Evolutionary conservation across 2,329 filamentous ascomycete species (phyloP).

Genomic region (Cladosporium austrohemisphaericum): DNA sequence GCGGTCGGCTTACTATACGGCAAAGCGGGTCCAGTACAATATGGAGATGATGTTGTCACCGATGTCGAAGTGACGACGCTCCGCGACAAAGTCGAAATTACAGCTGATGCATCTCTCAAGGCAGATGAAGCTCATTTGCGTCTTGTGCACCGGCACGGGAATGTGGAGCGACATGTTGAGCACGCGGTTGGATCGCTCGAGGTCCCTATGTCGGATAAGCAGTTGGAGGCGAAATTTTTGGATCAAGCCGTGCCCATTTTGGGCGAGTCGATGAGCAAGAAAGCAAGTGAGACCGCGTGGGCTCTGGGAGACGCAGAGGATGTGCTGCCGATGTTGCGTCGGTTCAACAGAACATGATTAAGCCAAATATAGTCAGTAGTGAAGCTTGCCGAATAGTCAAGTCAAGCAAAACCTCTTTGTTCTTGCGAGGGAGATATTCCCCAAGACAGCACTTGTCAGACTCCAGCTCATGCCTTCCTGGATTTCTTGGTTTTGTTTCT

Average conservation of each 20-base stretch:
- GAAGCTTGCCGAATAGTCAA: no score
- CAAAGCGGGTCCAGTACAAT: conserved; percentile 50
- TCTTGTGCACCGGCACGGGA: conserved; percentile 2
- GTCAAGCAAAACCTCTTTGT: no score
- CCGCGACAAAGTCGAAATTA: conserved; percentile 46
- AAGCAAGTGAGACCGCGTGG: conserved; percentile 26
- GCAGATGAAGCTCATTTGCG: conserved; percentile 42
- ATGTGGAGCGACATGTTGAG: conserved; percentile 44
- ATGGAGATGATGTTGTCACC: conserved; percentile 46
- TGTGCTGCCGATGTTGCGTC: neutral
- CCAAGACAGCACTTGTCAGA: no score
- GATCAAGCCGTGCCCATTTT: conserved; percentile 45
- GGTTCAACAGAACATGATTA: neutral
- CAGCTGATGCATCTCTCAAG: conserved; percentile 37
- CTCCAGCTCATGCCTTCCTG: no score
- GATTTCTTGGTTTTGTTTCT: no score
- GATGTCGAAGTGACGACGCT: conserved; percentile 40
- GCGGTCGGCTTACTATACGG: conserved; percentile 50
- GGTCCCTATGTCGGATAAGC: conserved; percentile 45
- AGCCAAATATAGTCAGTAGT: no score
- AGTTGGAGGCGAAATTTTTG: conserved; percentile 49
- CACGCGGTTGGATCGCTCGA: conserved; percentile 51
- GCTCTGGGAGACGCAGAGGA: conserved; percentile 16
- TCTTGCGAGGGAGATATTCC: no score
- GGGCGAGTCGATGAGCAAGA: conserved; percentile 30